Conservation (phyloP, 1,139 yeast genomes). For the Debaryomyces psychrophilus region DNA sequence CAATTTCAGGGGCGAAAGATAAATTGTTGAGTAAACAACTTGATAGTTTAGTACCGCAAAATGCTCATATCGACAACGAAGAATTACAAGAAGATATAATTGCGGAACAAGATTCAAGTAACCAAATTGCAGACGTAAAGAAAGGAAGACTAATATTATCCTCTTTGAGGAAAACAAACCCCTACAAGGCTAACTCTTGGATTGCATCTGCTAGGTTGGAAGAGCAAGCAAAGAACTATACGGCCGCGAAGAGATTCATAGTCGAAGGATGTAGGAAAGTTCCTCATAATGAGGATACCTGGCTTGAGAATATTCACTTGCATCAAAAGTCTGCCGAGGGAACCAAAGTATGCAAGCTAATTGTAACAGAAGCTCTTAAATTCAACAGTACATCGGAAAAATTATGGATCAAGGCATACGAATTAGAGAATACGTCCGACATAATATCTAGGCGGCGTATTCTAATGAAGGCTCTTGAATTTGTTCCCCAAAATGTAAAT, state of each 20-base stretch:
- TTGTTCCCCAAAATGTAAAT: constrained; percentile 45
- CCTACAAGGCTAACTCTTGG: constrained; percentile 80
- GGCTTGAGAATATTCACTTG: constrained; percentile 82
- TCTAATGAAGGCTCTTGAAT: constrained; percentile 62
- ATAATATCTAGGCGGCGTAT: constrained; percentile 53
- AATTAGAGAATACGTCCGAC: constrained; percentile 58
- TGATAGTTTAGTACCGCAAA: constrained; percentile 29
- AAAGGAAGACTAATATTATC: constrained; percentile 63
- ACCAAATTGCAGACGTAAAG: constrained; percentile 47
- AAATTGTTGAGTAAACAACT: constrained; percentile 52
- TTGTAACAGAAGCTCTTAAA: constrained; percentile 69
- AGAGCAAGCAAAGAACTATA: constrained; percentile 59
- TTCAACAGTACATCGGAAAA: constrained; percentile 57
- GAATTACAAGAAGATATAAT: constrained; percentile 31
- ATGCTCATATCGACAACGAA: constrained; percentile 15
- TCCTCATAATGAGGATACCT: constrained; percentile 69
- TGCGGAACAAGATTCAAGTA: constrained; percentile 40
- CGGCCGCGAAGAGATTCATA: constrained; percentile 62
- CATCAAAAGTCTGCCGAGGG: constrained; percentile 52
- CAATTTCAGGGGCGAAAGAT: constrained; percentile 57
- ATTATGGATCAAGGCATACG: constrained; percentile 74
- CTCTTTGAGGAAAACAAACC: constrained; percentile 73
- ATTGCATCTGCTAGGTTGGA: constrained; percentile 85
- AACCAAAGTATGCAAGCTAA: constrained; percentile 45
- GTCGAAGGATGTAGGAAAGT: constrained; percentile 73